Base-by-base conservation (phyloP, 805 yeast genomes). In the Ogataea nakhonphanomensis region DNA sequence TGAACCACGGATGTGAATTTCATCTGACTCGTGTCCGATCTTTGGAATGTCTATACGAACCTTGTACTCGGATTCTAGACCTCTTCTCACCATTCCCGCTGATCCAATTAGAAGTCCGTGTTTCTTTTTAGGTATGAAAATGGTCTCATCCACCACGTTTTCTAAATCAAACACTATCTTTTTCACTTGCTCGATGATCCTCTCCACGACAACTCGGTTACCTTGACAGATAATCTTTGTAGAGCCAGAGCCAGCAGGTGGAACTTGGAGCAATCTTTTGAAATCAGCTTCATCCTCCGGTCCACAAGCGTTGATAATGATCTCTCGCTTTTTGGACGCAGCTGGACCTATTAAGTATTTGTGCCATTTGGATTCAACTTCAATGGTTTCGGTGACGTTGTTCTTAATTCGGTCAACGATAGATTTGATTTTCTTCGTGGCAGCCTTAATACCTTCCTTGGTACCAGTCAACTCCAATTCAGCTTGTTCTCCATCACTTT, bases 61-160 rank as follows among this genome's bases (percentile, higher is more conserved):
- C 10, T 70, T 68, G 61, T 73, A 85, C 54, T 83, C 86, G 11
- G 74, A 68, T 66, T 88, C 91, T 48, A 88, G 62, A 8, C 76
- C 69, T 51, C 83, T 82, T 64, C 91, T 86, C 43, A 75, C 73
- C 9, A 78, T 55, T 31, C 98, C 97, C 43, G 79, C 79, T 27
- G 88, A 79, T 28, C 98, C 98, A 61, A 91, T 78, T 37, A 91
- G 57, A 8, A 78, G 71, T 53, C 87, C 76, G 54, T 86, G 91
- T 57, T 81, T 83, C 44, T 79, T 83, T 58, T 79, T 78, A 29
- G 93, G 78, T 53, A 91, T 70, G 11, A 70, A 78, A 42, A 73
- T 52, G 27, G 68, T 72, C 48, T 71, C 81, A 28, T 69, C 64
- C 35, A 73, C 66, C 35, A 79, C 65, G 38, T 77, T 78, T 59